Conservation (phyloP, 352 stramenopile genomes). For the Phytophthora kernoviae region DNA sequence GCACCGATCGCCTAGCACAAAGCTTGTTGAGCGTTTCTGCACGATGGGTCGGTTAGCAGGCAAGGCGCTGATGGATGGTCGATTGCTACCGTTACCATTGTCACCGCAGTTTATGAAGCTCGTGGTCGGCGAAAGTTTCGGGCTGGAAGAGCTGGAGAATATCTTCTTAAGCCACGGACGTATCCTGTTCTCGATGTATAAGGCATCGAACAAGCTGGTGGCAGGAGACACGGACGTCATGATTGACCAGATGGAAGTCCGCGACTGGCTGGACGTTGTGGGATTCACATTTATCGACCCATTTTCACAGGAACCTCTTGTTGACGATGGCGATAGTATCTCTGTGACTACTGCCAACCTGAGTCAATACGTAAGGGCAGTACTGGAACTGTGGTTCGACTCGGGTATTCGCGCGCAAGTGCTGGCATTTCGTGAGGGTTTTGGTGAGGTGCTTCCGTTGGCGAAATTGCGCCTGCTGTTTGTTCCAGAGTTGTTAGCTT, state of each 20-base stretch:
- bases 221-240: slow-evolving; percentile 37
- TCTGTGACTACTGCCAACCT: slow-evolving; percentile 66
- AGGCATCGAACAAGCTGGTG: slow-evolving; percentile 37
- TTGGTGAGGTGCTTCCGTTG: slow-evolving; percentile 74
- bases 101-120: slow-evolving; percentile 81
- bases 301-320: slow-evolving; percentile 69
- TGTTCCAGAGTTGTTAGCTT: slow-evolving; percentile 62
- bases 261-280: slow-evolving; percentile 70
- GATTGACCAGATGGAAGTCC: slow-evolving; percentile 57
- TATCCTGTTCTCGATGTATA: slow-evolving; percentile 66
- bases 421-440: slow-evolving; percentile 74
- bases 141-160: slow-evolving; percentile 46
- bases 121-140: slow-evolving; percentile 67
- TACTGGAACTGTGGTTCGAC: slow-evolving; percentile 69
- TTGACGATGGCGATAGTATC: slow-evolving; percentile 43
- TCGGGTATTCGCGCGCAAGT: slow-evolving; percentile 70
- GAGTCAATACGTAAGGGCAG: slow-evolving; percentile 52
- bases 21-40: slow-evolving; percentile 72
- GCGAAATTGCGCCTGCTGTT: slow-evolving; percentile 75
- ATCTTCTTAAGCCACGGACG: slow-evolving; percentile 74
- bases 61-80: slow-evolving; percentile 85
- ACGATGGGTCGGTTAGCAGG: slow-evolving; percentile 83
- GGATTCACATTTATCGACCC: slow-evolving; percentile 81
- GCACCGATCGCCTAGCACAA: slow-evolving; percentile 29
- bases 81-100: slow-evolving; percentile 72